Evolutionary conservation across 2,329 filamentous ascomycete genomes (phyloP).

Genomic region (Sporothrix luriei): DNA sequence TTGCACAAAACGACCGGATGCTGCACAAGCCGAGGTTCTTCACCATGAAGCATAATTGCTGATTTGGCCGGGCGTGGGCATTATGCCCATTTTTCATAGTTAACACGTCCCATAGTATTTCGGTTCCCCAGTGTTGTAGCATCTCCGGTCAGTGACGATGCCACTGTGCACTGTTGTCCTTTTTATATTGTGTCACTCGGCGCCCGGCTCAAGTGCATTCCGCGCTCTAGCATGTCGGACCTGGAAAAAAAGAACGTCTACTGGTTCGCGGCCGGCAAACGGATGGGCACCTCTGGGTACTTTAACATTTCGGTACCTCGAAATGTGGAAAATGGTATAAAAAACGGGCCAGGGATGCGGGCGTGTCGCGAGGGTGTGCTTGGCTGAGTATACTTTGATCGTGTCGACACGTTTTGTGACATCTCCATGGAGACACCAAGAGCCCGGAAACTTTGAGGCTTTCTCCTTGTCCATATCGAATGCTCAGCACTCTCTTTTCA

Average conservation of each 20-base stretch:
- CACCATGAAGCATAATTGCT: not conserved
- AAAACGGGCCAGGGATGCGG: not conserved
- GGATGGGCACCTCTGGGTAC: no score
- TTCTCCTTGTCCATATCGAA: no score
- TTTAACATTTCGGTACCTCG: no score
- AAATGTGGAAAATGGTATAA: no score
- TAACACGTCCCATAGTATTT: no score
- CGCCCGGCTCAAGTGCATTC: not conserved
- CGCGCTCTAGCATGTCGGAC: not conserved
- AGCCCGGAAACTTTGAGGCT: not conserved
- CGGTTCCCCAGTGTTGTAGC: constrained; percentile 1
- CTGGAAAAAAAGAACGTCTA: no score
- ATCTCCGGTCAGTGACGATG: not conserved
- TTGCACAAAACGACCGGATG: constrained; percentile 6
- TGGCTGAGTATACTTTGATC: not conserved
- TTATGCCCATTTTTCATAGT: not conserved
- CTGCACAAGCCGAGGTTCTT: constrained; percentile 20
- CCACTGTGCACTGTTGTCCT: not conserved
- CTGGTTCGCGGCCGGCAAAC: no score
- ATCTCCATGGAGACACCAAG: constrained; percentile 23
- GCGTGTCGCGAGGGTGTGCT: not conserved
- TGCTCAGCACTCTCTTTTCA: not conserved
- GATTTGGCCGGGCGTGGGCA: not conserved
- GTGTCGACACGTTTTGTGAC: not conserved
- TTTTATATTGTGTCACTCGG: constrained; percentile 1